phyloP scores from a whole-genome alignment of 2,329 filamentous ascomycete species.

The Aspergillus quadrilineatus region DNA sequence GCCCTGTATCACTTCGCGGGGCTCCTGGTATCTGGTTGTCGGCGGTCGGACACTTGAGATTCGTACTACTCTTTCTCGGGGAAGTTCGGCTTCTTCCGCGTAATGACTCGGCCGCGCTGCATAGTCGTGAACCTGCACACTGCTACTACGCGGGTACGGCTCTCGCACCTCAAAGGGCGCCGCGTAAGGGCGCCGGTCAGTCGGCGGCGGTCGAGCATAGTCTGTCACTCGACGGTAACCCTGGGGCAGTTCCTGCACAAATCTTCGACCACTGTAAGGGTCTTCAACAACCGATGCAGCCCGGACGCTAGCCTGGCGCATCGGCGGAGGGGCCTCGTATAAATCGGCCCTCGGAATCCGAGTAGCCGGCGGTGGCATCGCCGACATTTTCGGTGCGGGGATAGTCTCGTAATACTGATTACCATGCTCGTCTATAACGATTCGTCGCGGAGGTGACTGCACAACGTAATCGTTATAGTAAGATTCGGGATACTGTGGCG shows the following conservation, averaged over 20 bases:
- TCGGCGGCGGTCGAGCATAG: conserved; percentile 31
- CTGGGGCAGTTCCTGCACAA: conserved; percentile 46
- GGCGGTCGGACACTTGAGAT: conserved; percentile 60
- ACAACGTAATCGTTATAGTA: conserved; percentile 48
- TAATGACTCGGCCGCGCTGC: conserved; percentile 38
- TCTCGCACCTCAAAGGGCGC: conserved; percentile 35
- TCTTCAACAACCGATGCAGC: conserved; percentile 46
- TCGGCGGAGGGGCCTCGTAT: conserved; percentile 34
- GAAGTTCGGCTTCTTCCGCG: conserved; percentile 66
- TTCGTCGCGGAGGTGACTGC: conserved; percentile 60
- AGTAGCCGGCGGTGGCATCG: conserved; percentile 34
- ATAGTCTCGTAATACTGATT: conserved; percentile 70
- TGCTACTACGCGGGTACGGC: conserved; percentile 37
- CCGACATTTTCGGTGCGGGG: conserved; percentile 36
- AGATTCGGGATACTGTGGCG: conserved; percentile 39
- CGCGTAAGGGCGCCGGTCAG: conserved; percentile 34
- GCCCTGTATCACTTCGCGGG: conserved; percentile 39
- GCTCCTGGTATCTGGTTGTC: conserved; percentile 45
- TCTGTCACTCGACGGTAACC: conserved; percentile 43
- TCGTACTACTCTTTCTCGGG: conserved; percentile 56
- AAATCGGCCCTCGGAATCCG: conserved; percentile 33
- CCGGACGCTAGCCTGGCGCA: conserved; percentile 37
- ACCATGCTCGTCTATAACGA: conserved; percentile 79
- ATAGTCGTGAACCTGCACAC: conserved; percentile 46
- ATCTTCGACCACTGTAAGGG: conserved; percentile 40